These are phyloP conservation scores for Silybum marianum DNA, from an alignment of 129 eudicot genomes.

Conservation along the genomic window DNA sequence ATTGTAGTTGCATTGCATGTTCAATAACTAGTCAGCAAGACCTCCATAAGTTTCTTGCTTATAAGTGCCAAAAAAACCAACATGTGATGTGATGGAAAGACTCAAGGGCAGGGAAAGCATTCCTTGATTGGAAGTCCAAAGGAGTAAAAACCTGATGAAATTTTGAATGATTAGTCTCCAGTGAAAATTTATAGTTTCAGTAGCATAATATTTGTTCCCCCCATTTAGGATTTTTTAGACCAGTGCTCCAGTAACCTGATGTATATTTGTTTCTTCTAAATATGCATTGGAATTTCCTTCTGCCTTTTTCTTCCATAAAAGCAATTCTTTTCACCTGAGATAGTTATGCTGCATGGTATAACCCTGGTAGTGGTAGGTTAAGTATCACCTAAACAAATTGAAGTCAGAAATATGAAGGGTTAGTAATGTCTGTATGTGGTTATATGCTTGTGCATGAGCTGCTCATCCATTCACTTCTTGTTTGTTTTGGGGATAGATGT, in stretches of 20 bases:
- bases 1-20: slow-evolving; percentile 18
- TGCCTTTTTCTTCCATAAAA: neutral
- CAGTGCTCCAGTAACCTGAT: neutral
- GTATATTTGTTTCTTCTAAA: neutral
- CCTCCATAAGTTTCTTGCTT: neutral
- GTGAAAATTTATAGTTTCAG: neutral
- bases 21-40: neutral
- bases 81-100: neutral
- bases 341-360: neutral
- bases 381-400: neutral
- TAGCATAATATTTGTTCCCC: neutral
- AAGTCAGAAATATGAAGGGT: neutral
- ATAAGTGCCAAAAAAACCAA: neutral
- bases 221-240: neutral
- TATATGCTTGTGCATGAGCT: slow-evolving; percentile 5
- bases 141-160: neutral
- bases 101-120: neutral
- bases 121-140: neutral
- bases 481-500: neutral
- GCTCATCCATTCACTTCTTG: neutral
- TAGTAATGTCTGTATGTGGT: neutral
- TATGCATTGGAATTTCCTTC: neutral
- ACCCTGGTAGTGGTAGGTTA: neutral
- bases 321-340: neutral
- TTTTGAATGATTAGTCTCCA: neutral